Conservation (phyloP, 2,329 filamentous ascomycete species). For the Cladosporium sp. region DNA sequence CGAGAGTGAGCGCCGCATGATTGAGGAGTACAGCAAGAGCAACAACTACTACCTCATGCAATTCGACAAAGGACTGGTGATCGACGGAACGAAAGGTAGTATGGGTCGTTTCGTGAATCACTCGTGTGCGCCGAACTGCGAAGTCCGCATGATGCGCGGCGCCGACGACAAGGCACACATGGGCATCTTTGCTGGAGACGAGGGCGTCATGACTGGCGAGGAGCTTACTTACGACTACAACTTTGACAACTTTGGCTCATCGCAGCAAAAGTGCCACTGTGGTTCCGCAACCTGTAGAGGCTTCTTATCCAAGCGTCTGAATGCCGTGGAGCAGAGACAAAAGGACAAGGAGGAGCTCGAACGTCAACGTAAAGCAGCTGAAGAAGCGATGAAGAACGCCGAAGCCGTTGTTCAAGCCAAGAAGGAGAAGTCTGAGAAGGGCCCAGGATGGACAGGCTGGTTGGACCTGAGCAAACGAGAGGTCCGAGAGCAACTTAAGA, state of each 20-base stretch:
- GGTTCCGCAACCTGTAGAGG: constrained; percentile 63
- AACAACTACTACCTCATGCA: constrained; percentile 99
- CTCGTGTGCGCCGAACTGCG: constrained; percentile 92
- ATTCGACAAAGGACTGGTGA: constrained; percentile 97
- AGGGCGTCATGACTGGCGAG: constrained; percentile 88
- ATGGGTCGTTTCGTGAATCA: constrained; percentile 99
- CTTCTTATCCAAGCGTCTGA: constrained; percentile 49
- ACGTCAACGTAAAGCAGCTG: constrained; percentile 30
- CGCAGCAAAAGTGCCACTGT: constrained; percentile 61
- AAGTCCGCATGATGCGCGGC: constrained; percentile 78
- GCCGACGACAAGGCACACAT: constrained; percentile 72
- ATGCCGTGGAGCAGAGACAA: constrained; percentile 36
- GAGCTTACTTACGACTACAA: constrained; percentile 94
- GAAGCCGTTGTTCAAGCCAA: constrained; percentile 36
- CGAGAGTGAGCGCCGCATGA: constrained; percentile 93
- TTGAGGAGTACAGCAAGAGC: constrained; percentile 88
- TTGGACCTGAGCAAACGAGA: constrained; percentile 35
- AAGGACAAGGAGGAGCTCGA: constrained; percentile 32
- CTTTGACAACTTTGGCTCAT: constrained; percentile 54
- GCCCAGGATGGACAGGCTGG: constrained; percentile 37
- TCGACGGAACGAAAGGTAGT: constrained; percentile 92
- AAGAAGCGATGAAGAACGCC: constrained; percentile 32
- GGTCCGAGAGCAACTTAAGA: constrained; percentile 32
- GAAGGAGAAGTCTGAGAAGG: constrained; percentile 31
- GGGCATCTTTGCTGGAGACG: constrained; percentile 91